Base-by-base conservation (phyloP, 2,329 filamentous ascomycete genomes). In the Ophiostoma montium region DNA sequence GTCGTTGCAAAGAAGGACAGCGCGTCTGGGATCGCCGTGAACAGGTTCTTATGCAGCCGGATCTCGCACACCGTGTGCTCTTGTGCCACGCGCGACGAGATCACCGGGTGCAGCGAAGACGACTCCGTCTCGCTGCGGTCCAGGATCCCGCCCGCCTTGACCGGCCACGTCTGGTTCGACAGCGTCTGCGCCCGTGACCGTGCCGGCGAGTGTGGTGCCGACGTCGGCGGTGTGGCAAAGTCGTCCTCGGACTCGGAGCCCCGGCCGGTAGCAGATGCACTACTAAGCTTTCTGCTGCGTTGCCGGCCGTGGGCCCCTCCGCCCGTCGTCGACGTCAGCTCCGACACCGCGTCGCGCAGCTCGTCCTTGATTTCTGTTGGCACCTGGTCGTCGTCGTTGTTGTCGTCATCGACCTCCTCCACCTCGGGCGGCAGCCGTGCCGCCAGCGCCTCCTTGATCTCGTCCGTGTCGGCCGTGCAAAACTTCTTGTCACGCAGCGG, bases 401-500 rank as follows among this genome's bases (percentile, higher is more conserved):
- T 38, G 5, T 35, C 41, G 2, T 44, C 43, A 3, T 27, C 35
- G 18, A 18, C 31, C 21, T 44, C 53, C 16, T 60, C 56, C 0
- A 50, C 42, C 19, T 54, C 49, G 0, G 84, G 76, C 60, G 80
- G 75, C 53, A 89, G 67, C 23, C 86, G 76, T 33, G 73, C 73
- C 18, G 76, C 74, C 39, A 95, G 67, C 39, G 81, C 78, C 38
- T 76, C 75, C 64, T 94, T 95, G 53, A 96, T 69, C 48, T 92
- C 84, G 13, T 87, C 84, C 0, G 85, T 88, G 19, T 75, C 75
- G 67, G 94, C 85, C 1, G 78, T 83, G 13, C 89, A 70, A 56
- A 92, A 87, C 61, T 88, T 95, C 61, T 84, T 88, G 61, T 95
- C 88, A 13, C 85, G 75, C 13, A 98, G 68, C 0, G 92, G 92